phyloP scores from a whole-genome alignment of 768 basidiomycete genomes.

The Serendipita vermifera region DNA sequence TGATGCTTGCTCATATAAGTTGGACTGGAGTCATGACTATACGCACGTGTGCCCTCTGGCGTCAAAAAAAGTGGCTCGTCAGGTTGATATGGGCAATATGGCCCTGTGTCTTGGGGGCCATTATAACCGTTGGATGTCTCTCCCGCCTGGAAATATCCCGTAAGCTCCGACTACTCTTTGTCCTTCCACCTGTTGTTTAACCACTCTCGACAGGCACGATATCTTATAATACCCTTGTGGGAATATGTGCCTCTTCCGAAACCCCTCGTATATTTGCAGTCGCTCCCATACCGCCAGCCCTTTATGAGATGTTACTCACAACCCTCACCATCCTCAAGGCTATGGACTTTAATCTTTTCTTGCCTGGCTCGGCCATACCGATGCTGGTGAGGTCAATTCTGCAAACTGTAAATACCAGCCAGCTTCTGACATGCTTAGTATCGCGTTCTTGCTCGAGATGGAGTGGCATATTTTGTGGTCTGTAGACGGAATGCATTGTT shows the following conservation, averaged over 20 bases:
- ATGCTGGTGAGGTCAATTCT: neutral
- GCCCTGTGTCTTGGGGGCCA: neutral
- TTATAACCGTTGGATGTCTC: neutral
- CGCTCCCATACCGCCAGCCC: neutral
- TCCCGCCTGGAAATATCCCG: neutral
- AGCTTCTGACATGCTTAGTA: neutral
- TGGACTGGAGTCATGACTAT: conserved; percentile 4
- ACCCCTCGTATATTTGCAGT: neutral
- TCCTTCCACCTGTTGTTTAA: neutral
- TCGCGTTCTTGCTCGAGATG: conserved; percentile 3
- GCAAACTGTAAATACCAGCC: neutral
- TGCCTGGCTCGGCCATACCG: neutral
- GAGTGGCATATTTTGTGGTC: conserved; percentile 1
- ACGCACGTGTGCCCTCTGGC: neutral
- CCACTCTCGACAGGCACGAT: neutral
- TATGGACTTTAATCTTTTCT: neutral
- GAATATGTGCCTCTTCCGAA: neutral
- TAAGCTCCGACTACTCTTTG: neutral
- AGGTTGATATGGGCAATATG: neutral
- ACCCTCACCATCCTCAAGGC: neutral
- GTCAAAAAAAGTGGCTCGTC: neutral
- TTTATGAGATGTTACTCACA: conserved; percentile 1
- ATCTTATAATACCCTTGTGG: neutral
- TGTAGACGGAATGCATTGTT: neutral
- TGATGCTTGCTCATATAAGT: neutral